Percentiles rank a stretch among this genome's conserved stretches.
phyloP scores from a whole-genome alignment of 2,329 filamentous ascomycete species.

The Trichoderma harzianum region DNA sequence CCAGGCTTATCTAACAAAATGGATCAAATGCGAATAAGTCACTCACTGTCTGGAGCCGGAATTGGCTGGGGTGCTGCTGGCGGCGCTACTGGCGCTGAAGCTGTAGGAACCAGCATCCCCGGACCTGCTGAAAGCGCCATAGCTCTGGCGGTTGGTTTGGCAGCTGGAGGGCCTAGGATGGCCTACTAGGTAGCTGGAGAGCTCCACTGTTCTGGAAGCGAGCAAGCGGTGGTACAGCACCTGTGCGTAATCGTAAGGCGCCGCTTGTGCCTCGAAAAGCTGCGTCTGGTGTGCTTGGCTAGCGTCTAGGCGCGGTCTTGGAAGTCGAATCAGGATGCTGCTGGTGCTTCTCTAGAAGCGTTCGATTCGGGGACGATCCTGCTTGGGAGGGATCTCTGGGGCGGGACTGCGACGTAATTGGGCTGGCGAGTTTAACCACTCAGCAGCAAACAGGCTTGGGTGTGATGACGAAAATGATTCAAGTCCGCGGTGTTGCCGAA shows the following conservation, averaged over 20 bases:
- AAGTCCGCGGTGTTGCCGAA: slow-evolving; percentile 18
- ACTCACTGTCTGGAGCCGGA: slow-evolving; percentile 11
- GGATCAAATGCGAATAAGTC: not conserved
- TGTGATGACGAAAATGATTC: not conserved
- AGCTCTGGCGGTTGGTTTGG: not conserved
- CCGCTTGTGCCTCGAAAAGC: not conserved
- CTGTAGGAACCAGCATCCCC: slow-evolving; percentile 13
- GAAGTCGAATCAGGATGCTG: not conserved
- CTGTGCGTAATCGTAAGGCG: not conserved
- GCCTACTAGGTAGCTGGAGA: not conserved
- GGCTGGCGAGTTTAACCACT: slow-evolving; percentile 8
- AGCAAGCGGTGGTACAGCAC: not conserved
- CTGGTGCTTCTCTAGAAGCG: not conserved
- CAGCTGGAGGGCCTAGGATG: not conserved
- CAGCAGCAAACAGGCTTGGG: not conserved
- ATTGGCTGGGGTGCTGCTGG: slow-evolving; percentile 1
- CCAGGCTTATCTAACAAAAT: not conserved
- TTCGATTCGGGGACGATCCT: slow-evolving; percentile 14
- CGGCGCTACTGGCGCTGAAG: slow-evolving; percentile 13
- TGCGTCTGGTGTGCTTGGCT: not conserved
- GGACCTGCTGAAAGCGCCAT: slow-evolving; percentile 20
- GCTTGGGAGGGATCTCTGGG: not conserved
- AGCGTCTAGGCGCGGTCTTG: slow-evolving; percentile 1
- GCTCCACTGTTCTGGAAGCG: slow-evolving; percentile 11
- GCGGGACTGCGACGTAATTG: slow-evolving; percentile 16